Evolutionary conservation across 768 basidiomycete genomes (phyloP).

Genomic region (Lactarius hatsudake): DNA sequence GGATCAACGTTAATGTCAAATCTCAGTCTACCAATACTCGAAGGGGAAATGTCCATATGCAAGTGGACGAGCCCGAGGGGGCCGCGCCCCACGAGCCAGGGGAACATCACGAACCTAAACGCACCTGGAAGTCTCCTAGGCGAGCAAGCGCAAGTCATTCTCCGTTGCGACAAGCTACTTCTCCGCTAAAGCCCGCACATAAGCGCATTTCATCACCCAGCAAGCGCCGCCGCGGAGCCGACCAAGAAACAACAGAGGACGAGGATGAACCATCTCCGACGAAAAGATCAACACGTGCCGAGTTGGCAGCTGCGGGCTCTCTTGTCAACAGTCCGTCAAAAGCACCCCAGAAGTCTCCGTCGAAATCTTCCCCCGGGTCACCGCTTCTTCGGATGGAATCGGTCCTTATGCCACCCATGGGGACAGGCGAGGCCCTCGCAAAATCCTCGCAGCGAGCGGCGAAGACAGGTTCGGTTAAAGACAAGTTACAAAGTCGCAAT

Average conservation of each 20-base stretch:
- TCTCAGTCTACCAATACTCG: background rate
- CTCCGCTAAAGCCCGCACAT: background rate
- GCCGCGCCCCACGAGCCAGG: background rate
- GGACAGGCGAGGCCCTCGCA: slow-evolving; percentile 5
- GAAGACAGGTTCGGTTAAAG: slow-evolving; percentile 11
- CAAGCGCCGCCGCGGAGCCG: slow-evolving; percentile 3
- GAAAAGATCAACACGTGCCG: slow-evolving; percentile 18
- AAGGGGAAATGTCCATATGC: background rate
- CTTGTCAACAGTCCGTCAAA: background rate
- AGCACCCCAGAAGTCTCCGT: slow-evolving; percentile 17
- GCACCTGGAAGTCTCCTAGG: background rate
- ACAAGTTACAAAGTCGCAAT: slow-evolving; percentile 11
- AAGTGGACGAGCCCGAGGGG: background rate
- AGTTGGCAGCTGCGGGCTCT: background rate
- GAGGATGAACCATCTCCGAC: slow-evolving; percentile 10
- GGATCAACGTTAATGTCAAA: slow-evolving; percentile 25
- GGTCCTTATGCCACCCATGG: slow-evolving; percentile 25
- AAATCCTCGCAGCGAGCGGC: slow-evolving; percentile 11
- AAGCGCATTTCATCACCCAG: background rate
- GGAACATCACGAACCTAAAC: background rate
- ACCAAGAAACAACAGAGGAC: slow-evolving; percentile 8
- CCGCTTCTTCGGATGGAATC: slow-evolving; percentile 16
- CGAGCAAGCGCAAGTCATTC: background rate
- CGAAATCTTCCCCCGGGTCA: slow-evolving; percentile 5
- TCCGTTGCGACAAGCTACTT: background rate